These are phyloP conservation scores for Oryza brachyantha DNA, from an alignment of 176 grass and related monocot species.

Conservation along the genomic window DNA sequence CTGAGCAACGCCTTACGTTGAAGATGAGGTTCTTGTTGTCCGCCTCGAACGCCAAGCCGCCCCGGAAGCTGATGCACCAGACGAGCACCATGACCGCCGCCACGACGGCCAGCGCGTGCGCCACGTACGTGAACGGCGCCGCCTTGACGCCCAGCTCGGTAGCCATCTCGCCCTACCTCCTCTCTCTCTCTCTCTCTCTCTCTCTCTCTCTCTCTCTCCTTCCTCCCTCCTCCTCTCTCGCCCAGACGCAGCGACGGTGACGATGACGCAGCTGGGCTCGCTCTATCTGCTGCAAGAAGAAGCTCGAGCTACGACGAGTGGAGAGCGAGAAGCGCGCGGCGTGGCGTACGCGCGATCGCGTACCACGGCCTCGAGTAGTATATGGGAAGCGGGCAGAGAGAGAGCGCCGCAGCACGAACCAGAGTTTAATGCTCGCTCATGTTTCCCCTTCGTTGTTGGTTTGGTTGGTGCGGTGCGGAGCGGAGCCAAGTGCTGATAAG, in stretches of 20 bases:
- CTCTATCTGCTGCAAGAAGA: neutral
- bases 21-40: slow-evolving; percentile 93
- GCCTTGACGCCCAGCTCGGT: slow-evolving; percentile 50
- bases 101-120: slow-evolving; percentile 58
- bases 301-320: neutral
- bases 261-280: neutral
- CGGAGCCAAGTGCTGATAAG: neutral
- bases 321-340: slow-evolving; percentile 4
- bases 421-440: neutral
- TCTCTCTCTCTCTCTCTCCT: neutral
- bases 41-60: slow-evolving; percentile 74
- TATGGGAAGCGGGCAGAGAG: neutral
- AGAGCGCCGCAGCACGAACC: neutral
- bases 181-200: neutral
- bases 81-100: slow-evolving; percentile 75
- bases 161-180: neutral
- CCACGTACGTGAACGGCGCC: slow-evolving; percentile 61
- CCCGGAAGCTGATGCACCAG: slow-evolving; percentile 86
- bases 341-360: neutral
- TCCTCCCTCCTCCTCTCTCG: neutral
- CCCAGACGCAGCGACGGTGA: no score
- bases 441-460: slow-evolving; percentile 2
- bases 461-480: slow-evolving; percentile 15
- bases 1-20: slow-evolving; percentile 41
- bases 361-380: neutral